Conservation (phyloP, 345 rosid species). For the Brassica juncea region DNA sequence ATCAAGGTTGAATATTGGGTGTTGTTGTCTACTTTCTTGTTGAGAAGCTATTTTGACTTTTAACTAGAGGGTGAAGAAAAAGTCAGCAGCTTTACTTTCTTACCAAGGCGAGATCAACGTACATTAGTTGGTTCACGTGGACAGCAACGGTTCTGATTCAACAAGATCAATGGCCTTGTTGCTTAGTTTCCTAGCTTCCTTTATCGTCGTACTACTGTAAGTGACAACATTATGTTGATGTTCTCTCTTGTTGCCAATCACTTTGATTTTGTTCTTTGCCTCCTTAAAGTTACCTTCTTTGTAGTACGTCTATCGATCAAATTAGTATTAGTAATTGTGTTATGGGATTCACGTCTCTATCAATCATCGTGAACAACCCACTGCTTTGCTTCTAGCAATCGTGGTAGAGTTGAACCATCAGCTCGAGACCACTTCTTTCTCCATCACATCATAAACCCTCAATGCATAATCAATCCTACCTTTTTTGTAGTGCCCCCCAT, state of each 20-base stretch:
- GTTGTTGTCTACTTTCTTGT: slow-evolving; percentile 20
- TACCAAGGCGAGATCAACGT: slow-evolving; percentile 16
- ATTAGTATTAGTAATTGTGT: not conserved
- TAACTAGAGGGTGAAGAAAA: slow-evolving; percentile 11
- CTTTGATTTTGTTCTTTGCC: not conserved
- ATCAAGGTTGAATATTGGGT: slow-evolving; percentile 24
- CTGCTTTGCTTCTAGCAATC: not conserved
- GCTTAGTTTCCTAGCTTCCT: slow-evolving; percentile 15
- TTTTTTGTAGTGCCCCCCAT: not conserved
- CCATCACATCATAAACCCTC: not conserved
- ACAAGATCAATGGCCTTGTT: slow-evolving; percentile 39
- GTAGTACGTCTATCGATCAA: not conserved
- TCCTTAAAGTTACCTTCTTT: not conserved
- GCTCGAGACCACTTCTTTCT: not conserved
- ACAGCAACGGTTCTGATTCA: slow-evolving; percentile 5
- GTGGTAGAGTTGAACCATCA: not conserved
- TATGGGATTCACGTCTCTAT: not conserved
- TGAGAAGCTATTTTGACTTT: slow-evolving; percentile 35
- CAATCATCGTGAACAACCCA: not conserved
- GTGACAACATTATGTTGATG: not conserved
- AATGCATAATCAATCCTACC: not conserved
- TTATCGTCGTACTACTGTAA: not conserved
- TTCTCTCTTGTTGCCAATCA: not conserved
- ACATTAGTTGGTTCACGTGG: not conserved
- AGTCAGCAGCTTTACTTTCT: slow-evolving; percentile 23